Evolutionary conservation across 495 filamentous ascomycete genomes (phyloP).

Genomic region (Apodospora peruviana): DNA sequence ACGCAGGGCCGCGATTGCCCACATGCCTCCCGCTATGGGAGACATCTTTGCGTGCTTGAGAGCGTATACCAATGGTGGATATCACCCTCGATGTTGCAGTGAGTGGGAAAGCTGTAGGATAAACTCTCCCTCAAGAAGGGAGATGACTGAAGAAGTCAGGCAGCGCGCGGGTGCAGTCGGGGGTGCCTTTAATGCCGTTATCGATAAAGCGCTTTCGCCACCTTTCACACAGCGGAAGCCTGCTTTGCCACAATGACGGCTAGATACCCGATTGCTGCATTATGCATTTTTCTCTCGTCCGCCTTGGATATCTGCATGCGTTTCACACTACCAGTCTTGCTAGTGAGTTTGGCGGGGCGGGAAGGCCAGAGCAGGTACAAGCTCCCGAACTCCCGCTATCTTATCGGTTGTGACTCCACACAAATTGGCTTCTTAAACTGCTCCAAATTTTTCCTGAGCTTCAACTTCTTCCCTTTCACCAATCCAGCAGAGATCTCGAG

Average conservation of each 20-base stretch:
- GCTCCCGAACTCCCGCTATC: conserved; percentile 2
- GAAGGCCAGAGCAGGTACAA: neutral
- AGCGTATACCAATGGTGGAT: neutral
- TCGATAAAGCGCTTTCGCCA: conserved; percentile 18
- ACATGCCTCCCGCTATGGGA: conserved; percentile 55
- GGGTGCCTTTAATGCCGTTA: conserved; percentile 12
- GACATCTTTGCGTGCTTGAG: conserved; percentile 49
- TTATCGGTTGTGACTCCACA: conserved; percentile 21
- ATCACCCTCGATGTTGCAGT: conserved; percentile 1
- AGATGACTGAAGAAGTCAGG: conserved; percentile 5
- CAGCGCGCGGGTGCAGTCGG: conserved; percentile 13
- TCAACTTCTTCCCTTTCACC: conserved; percentile 10
- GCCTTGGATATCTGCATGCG: too few relatives aligned
- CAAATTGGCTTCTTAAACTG: conserved; percentile 13
- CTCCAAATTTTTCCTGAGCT: conserved; percentile 21
- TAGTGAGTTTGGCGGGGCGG: too few relatives aligned
- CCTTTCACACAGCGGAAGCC: neutral
- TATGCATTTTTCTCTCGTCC: neutral
- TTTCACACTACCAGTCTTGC: too few relatives aligned
- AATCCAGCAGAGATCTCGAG: conserved; percentile 5
- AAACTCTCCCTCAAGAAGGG: neutral
- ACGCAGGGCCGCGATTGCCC: conserved; percentile 66
- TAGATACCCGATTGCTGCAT: neutral
- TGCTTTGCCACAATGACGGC: neutral
- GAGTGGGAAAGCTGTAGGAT: neutral